A percentile compares a stretch with the other conserved stretches of the same genome.
phyloP scores from a whole-genome alignment of 2,329 filamentous ascomycete species.

The Trichoderma arundinaceum region DNA sequence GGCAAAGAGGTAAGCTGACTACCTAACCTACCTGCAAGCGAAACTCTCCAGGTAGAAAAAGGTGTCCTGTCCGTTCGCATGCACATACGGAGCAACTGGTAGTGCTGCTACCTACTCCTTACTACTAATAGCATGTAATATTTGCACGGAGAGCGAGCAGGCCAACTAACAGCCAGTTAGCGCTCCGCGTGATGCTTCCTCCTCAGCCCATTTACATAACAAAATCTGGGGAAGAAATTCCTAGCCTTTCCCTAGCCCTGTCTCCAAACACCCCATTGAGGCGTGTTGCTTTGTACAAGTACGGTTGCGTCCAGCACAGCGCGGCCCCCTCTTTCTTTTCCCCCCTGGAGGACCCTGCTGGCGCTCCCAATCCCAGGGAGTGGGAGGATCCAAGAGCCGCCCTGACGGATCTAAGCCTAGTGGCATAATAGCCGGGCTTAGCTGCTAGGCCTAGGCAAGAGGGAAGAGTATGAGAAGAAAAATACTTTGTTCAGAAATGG shows the following conservation, averaged over 20 bases:
- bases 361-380: not conserved
- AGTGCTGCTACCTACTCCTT: too few species aligned
- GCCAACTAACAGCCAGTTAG: not conserved
- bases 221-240: slow-evolving; percentile 28
- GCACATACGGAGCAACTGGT: too few species aligned
- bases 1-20: slow-evolving; percentile 20
- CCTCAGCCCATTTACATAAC: slow-evolving; percentile 20
- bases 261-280: not conserved
- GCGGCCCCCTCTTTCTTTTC: not conserved
- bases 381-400: slow-evolving; percentile 20
- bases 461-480: not conserved
- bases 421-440: slow-evolving; percentile 7
- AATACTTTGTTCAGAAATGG: not conserved
- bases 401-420: slow-evolving; percentile 24
- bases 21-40: too few species aligned
- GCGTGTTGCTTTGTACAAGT: not conserved
- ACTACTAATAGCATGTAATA: too few species aligned
- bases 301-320: not conserved
- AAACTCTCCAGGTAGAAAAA: not conserved
- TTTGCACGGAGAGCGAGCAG: not conserved
- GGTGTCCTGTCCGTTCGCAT: not conserved
- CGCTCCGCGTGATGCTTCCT: slow-evolving; percentile 21
- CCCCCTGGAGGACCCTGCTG: not conserved
- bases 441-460: not conserved
- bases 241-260: slow-evolving; percentile 16